Conservation (phyloP, 2,329 filamentous ascomycete species). For the Botrytis pseudocinerea region DNA sequence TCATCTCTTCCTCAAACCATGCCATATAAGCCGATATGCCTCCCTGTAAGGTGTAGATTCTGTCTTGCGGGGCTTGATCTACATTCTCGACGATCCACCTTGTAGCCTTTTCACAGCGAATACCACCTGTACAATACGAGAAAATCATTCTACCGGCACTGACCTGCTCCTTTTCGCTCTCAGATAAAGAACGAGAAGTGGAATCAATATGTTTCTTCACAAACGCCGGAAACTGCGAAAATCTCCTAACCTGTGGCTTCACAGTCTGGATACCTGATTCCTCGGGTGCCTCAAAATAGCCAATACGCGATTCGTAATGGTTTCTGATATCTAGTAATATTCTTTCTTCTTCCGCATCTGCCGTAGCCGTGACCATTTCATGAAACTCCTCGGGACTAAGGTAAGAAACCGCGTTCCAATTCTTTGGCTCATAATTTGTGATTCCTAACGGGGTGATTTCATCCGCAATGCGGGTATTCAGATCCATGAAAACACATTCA, state of each 20-base stretch:
- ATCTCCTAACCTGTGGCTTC: slow-evolving; percentile 38
- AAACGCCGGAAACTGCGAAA: slow-evolving; percentile 41
- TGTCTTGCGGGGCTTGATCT: slow-evolving; percentile 29
- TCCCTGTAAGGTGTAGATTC: slow-evolving; percentile 39
- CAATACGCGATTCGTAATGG: slow-evolving; percentile 42
- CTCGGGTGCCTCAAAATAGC: slow-evolving; percentile 38
- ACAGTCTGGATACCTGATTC: slow-evolving; percentile 35
- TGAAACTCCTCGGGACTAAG: slow-evolving; percentile 39
- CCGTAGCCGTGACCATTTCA: slow-evolving; percentile 11
- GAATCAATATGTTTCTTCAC: slow-evolving; percentile 33
- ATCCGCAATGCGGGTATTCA: slow-evolving; percentile 33
- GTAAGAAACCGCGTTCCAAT: slow-evolving; percentile 36
- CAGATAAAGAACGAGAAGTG: neutral
- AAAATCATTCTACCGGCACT: slow-evolving; percentile 33
- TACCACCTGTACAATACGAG: slow-evolving; percentile 42
- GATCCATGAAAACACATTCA: slow-evolving; percentile 37
- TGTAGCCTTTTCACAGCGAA: slow-evolving; percentile 41
- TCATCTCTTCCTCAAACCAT: slow-evolving; percentile 42
- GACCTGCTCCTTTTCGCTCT: neutral
- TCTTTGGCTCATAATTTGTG: slow-evolving; percentile 36
- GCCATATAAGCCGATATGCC: slow-evolving; percentile 40
- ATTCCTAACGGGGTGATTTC: slow-evolving; percentile 42
- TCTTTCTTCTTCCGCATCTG: neutral
- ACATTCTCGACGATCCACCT: slow-evolving; percentile 39
- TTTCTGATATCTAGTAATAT: slow-evolving; percentile 40